phyloP scores from a whole-genome alignment of 1,139 yeast species.

The Debaryomycetaceae sp. region DNA sequence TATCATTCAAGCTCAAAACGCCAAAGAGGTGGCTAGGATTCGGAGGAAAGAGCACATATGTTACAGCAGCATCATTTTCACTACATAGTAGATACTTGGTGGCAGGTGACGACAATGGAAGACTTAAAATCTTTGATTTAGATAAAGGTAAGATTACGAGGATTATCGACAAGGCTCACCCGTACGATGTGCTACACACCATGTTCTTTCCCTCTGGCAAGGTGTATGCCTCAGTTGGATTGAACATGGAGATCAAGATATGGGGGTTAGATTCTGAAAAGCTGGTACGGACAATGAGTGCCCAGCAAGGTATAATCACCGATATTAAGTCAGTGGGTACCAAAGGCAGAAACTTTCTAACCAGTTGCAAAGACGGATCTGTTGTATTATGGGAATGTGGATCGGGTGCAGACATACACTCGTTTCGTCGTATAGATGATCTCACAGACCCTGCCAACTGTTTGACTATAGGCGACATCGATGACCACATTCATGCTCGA shows the following conservation, averaged over 20 bases:
- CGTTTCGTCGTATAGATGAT: conserved; percentile 31
- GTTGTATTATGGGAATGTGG: conserved; percentile 70
- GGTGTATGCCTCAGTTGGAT: conserved; percentile 53
- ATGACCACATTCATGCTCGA: conserved; percentile 3
- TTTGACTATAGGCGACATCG: conserved; percentile 10
- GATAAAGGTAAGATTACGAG: conserved; percentile 10
- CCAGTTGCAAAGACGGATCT: conserved; percentile 50
- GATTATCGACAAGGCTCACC: conserved; percentile 39
- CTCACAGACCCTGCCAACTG: conserved; percentile 29
- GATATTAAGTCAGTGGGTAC: conserved; percentile 50
- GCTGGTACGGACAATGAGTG: conserved; percentile 43
- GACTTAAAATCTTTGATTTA: conserved; percentile 18
- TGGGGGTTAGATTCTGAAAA: conserved; percentile 56
- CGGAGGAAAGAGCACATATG: neutral
- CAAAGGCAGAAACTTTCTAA: conserved; percentile 58
- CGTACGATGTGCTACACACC: conserved; percentile 30
- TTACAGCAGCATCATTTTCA: conserved; percentile 4
- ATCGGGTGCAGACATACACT: conserved; percentile 40
- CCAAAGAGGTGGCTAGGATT: conserved; percentile 1
- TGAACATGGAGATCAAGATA: conserved; percentile 53
- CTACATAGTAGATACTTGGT: conserved; percentile 16
- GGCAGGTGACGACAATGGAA: conserved; percentile 46
- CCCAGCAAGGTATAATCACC: conserved; percentile 45
- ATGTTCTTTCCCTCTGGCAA: conserved; percentile 57
- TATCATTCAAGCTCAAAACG: conserved; percentile 2